phyloP scores from a whole-genome alignment of 345 rosid species.

The Salix udensis region DNA sequence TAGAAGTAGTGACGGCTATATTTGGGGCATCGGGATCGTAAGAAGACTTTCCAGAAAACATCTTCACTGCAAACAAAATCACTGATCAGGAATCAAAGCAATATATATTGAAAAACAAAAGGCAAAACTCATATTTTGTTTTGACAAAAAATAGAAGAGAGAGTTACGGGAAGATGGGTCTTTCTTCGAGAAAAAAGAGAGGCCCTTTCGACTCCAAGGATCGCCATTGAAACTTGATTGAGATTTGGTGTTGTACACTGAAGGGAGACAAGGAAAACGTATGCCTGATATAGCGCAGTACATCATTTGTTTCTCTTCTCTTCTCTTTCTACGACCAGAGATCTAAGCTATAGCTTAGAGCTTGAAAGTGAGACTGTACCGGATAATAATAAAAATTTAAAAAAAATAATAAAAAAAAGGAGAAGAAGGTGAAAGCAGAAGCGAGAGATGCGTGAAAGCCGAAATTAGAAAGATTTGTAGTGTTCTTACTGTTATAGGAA shows the following conservation, averaged over 20 bases:
- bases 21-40: slow-evolving; percentile 59
- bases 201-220: slow-evolving; percentile 33
- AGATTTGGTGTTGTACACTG: slow-evolving; percentile 30
- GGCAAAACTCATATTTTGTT: background rate
- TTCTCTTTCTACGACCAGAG: too few relatives aligned
- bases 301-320: slow-evolving; percentile 39
- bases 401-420: slow-evolving; percentile 5
- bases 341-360: too few relatives aligned
- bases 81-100: background rate
- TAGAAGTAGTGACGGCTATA: slow-evolving; percentile 45
- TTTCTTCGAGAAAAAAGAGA: slow-evolving; percentile 50
- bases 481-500: background rate
- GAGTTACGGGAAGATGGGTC: slow-evolving; percentile 46
- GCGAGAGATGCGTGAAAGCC: slow-evolving; percentile 13
- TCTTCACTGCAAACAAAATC: slow-evolving; percentile 63
- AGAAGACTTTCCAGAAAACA: slow-evolving; percentile 55
- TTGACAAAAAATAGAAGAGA: background rate
- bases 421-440: background rate
- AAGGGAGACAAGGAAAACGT: slow-evolving; percentile 44
- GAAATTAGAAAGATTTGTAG: background rate
- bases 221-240: slow-evolving; percentile 46
- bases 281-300: slow-evolving; percentile 48
- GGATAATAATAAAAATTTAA: background rate
- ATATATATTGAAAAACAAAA: background rate
- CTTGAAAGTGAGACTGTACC: background rate